Percentiles rank a stretch among this genome's conserved stretches.
Evolutionary conservation across 176 grass and related monocot genomes (phyloP).

Genomic region (Hordeum marinum): DNA sequence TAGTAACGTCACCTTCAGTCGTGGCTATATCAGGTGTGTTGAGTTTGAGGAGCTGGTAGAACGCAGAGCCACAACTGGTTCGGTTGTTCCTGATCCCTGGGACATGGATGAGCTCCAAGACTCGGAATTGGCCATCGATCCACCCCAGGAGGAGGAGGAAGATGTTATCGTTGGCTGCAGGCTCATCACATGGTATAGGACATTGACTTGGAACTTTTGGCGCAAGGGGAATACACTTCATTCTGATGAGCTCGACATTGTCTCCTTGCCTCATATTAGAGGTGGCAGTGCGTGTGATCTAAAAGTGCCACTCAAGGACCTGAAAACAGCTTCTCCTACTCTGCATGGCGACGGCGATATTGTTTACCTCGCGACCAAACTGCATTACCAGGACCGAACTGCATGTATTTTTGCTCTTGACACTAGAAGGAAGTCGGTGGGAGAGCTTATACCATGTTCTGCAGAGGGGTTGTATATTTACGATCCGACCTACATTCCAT

Average conservation of each 20-base stretch:
- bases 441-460: not conserved
- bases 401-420: not conserved
- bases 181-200: not conserved
- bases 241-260: not conserved
- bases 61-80: not conserved
- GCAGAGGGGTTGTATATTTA: not conserved
- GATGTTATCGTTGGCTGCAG: no score
- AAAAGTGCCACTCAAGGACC: not conserved
- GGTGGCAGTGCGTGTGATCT: not conserved
- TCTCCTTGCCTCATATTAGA: not conserved
- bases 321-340: not conserved
- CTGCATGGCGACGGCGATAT: not conserved
- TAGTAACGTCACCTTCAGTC: no score
- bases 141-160: not conserved
- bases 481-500: no score
- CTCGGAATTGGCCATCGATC: not conserved
- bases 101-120: not conserved
- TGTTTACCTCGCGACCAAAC: not conserved
- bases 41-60: no score
- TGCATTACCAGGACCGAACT: not conserved
- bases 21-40: no score
- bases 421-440: not conserved
- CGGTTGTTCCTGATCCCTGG: not conserved
- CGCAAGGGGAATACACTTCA: not conserved
- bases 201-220: not conserved